These are phyloP conservation scores for Eucalyptus albens DNA, from an alignment of 345 rosid species.

Conservation along the genomic window DNA sequence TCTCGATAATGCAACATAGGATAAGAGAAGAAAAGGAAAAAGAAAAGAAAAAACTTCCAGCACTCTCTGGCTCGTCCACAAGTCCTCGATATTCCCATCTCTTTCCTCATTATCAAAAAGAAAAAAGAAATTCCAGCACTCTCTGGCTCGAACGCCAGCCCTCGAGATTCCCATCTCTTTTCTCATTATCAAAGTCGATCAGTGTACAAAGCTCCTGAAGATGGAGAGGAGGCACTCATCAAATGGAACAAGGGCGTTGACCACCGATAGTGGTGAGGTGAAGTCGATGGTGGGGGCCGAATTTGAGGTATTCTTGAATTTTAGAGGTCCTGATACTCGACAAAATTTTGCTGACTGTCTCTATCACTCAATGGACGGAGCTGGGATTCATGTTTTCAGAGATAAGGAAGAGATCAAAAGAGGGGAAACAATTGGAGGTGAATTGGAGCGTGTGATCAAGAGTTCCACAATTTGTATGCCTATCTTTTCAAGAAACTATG, in stretches of 20 bases:
- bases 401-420: neutral
- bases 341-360: neutral
- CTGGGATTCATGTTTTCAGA: neutral
- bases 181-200: neutral
- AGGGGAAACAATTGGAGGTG: neutral
- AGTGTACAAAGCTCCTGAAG: neutral
- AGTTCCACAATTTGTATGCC: neutral
- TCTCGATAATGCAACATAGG: neutral
- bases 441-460: neutral
- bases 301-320: neutral
- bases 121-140: neutral
- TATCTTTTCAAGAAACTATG: neutral
- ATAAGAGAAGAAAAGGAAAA: too few relatives aligned
- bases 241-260: neutral
- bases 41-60: too few relatives aligned
- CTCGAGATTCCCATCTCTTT: neutral
- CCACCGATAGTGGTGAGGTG: neutral
- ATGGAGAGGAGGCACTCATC: neutral
- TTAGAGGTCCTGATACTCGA: neutral
- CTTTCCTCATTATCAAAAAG: too few relatives aligned
- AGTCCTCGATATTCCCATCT: too few relatives aligned
- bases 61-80: too few relatives aligned
- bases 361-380: neutral
- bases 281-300: neutral
- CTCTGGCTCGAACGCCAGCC: neutral